Conservation (phyloP, 2,329 filamentous ascomycete species). For the Zelopaecilomyces penicillatus region DNA sequence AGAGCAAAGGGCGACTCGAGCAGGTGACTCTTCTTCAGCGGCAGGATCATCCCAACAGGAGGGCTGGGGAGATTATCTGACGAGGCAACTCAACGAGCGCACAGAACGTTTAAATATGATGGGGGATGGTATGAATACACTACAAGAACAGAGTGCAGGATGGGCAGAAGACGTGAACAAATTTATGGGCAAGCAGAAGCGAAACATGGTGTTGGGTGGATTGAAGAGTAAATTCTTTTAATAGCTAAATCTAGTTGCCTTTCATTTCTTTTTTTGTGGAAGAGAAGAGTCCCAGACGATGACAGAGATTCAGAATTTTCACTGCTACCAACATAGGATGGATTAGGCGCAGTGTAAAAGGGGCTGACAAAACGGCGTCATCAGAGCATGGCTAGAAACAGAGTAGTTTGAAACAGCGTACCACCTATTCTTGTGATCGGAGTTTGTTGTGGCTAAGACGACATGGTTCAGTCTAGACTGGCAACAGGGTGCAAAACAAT, state of each 20-base stretch:
- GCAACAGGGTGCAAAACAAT: too few relatives aligned
- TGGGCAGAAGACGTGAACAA: constrained; percentile 88
- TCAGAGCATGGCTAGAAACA: too few relatives aligned
- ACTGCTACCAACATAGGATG: too few relatives aligned
- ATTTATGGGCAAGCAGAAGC: constrained; percentile 80
- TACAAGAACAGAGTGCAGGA: constrained; percentile 71
- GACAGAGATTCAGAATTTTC: too few relatives aligned
- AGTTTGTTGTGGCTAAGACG: too few relatives aligned
- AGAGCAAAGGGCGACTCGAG: constrained; percentile 56
- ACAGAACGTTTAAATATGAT: constrained; percentile 80
- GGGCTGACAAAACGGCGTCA: too few relatives aligned
- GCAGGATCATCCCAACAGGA: constrained; percentile 37
- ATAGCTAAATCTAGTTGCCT: neutral
- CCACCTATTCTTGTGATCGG: too few relatives aligned
- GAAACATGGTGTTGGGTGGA: constrained; percentile 66
- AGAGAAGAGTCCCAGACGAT: too few relatives aligned
- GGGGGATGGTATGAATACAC: constrained; percentile 73
- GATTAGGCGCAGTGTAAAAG: too few relatives aligned
- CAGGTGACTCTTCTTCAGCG: constrained; percentile 21
- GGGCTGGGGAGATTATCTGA: constrained; percentile 71
- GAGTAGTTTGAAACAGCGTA: too few relatives aligned
- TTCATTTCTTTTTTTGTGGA: too few relatives aligned
- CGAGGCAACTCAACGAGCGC: constrained; percentile 78
- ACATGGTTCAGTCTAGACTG: too few relatives aligned
- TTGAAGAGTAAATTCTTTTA: constrained; percentile 51